Conservation (phyloP, 179 eudicot species). For the Carnegiea gigantea region DNA sequence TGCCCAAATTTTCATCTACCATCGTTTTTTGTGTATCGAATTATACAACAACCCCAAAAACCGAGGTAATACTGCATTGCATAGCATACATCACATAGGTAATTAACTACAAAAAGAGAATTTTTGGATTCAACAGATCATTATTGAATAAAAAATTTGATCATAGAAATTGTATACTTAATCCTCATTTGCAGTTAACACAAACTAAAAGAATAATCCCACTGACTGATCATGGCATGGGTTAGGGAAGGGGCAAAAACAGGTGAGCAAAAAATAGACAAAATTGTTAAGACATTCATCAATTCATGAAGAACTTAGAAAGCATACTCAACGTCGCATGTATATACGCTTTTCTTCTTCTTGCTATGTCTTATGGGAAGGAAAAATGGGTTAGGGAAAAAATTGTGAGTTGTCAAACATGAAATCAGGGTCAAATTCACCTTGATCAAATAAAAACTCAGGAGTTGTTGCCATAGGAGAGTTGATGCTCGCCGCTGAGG, state of each 20-base stretch:
- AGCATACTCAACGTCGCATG: neutral
- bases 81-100: no score
- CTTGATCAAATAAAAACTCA: constrained; percentile 7
- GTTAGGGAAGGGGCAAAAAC: neutral
- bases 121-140: neutral
- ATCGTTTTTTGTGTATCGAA: no score
- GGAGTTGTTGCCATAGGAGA: neutral
- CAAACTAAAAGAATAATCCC: neutral
- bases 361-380: neutral
- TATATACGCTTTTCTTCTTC: neutral
- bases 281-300: neutral
- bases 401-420: constrained; percentile 5
- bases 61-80: no score
- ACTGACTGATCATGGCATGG: neutral
- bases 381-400: neutral
- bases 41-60: no score
- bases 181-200: neutral
- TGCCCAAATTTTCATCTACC: no score
- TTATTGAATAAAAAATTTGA: neutral
- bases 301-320: neutral
- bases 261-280: neutral
- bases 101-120: no score
- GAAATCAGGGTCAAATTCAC: constrained; percentile 9
- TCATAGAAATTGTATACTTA: neutral
- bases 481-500: neutral